Percentiles rank a stretch among this genome's conserved stretches.
Conservation (phyloP, 768 basidiomycete genomes). For the Tricholoma sp. region DNA sequence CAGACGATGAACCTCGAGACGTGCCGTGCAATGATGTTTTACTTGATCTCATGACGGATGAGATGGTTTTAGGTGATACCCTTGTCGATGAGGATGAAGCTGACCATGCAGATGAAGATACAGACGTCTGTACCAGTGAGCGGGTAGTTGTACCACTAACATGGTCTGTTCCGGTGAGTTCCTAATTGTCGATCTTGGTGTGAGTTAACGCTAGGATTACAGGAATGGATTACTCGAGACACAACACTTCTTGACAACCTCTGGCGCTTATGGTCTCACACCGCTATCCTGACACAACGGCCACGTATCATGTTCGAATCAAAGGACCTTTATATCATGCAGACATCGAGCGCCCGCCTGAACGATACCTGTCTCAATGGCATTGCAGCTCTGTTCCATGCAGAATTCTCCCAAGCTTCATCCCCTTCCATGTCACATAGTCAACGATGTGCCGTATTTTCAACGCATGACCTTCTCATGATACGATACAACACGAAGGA, state of each 20-base stretch:
- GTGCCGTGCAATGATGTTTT: no score
- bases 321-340: constrained; percentile 1
- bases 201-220: not conserved
- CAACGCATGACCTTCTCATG: constrained; percentile 2
- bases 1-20: not conserved
- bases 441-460: constrained; percentile 5
- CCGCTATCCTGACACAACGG: not conserved
- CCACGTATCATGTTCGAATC: not conserved
- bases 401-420: no score
- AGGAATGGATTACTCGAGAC: not conserved
- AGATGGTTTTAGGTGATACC: not conserved
- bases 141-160: not conserved
- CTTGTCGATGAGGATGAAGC: not conserved
- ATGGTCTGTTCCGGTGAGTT: not conserved
- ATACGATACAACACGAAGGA: not conserved
- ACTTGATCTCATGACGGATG: no score
- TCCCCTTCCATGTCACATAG: not conserved
- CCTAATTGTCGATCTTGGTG: not conserved
- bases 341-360: not conserved
- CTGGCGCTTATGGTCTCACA: not conserved
- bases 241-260: not conserved
- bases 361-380: not conserved
- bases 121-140: not conserved
- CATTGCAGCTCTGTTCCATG: not conserved
- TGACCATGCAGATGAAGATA: not conserved